Base-by-base conservation (phyloP, 805 yeast genomes). In the Saccharomycopsis amapae region DNA sequence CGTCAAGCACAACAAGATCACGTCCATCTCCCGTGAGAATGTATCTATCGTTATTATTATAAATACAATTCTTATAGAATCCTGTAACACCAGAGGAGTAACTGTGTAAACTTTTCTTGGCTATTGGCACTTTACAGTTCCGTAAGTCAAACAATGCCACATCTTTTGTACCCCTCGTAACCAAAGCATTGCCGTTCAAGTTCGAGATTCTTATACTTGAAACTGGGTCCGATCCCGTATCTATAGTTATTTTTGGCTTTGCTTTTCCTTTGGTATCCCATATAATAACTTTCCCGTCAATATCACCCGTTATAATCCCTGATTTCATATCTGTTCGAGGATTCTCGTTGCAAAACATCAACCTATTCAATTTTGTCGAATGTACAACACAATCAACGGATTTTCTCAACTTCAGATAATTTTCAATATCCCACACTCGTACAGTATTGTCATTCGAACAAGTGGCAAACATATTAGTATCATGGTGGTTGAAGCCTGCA, bases 401-500 rank as follows among this genome's bases (percentile, higher is more conserved):
- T 18, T 42, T 42, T 13, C 40, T 6, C 18, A 17, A 20, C 15
- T 42, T 33, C 13, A 9, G 15, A 19, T 42, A 42, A 7, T 45
- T 48, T 30, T 50, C 43, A 5, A 48, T 52, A 43, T 64, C 67
- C 68, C 68, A 64, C 7, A 63, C 49, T 4, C 68, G 50, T 3
- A 65, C 54, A 1, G 69, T 65, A 5, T 59, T 54, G 46, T 64
- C 68, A 6, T 40, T 40, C 1, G 60, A 48, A 1, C 54, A 47
- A 2, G 69, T 64, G 9, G 57, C 57, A 38, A 64, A 62, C 12
- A 31, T 39, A 2, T 43, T 17, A 12, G 43, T 28, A 38, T 45
- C 38, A 12, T 43, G 25, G 2, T 61, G 61, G 31, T 55, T 50
- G 65, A 67, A 63, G n/a, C 46, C 38, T 5, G 56, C 64, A 23